phyloP scores from a whole-genome alignment of 2,329 filamentous ascomycete species.

The Ceratocystis alfenasii region DNA sequence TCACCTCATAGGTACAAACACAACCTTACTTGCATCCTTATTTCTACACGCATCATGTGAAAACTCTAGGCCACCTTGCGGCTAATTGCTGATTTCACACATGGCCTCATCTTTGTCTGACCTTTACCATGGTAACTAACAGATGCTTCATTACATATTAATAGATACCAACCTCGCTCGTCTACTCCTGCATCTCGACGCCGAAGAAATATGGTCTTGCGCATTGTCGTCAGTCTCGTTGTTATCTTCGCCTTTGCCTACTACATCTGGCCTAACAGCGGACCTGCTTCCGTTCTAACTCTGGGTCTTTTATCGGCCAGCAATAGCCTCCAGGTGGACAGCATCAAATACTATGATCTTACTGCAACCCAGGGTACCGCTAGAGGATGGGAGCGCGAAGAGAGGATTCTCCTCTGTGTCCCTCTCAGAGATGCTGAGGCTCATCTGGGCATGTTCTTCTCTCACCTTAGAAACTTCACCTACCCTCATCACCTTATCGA shows the following conservation, averaged over 20 bases:
- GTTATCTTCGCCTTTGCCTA: constrained; percentile 55
- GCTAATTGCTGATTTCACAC: constrained; percentile 12
- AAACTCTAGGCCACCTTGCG: neutral
- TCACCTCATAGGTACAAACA: constrained; percentile 68
- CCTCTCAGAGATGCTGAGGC: constrained; percentile 84
- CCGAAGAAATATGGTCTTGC: constrained; percentile 59
- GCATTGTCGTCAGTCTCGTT: constrained; percentile 48
- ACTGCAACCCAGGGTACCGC: constrained; percentile 83
- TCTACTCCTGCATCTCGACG: constrained; percentile 59
- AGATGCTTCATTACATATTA: neutral
- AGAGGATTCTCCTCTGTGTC: constrained; percentile 88
- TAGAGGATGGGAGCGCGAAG: constrained; percentile 89
- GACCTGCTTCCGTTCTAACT: constrained; percentile 51
- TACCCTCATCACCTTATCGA: constrained; percentile 96
- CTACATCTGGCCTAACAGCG: constrained; percentile 54
- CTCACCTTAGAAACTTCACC: constrained; percentile 90
- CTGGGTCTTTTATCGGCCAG: constrained; percentile 56
- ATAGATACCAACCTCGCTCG: constrained; percentile 73
- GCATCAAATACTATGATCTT: constrained; percentile 92
- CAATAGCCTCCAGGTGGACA: constrained; percentile 73
- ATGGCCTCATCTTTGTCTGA: too few relatives aligned
- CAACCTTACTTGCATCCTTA: neutral
- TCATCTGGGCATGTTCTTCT: constrained; percentile 96
- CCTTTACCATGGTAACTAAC: constrained; percentile 9
- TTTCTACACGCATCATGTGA: neutral